A percentile compares a stretch with the other conserved stretches of the same genome.
phyloP scores from a whole-genome alignment of 176 grass and related monocot genomes.

The Pharus latifolius region DNA sequence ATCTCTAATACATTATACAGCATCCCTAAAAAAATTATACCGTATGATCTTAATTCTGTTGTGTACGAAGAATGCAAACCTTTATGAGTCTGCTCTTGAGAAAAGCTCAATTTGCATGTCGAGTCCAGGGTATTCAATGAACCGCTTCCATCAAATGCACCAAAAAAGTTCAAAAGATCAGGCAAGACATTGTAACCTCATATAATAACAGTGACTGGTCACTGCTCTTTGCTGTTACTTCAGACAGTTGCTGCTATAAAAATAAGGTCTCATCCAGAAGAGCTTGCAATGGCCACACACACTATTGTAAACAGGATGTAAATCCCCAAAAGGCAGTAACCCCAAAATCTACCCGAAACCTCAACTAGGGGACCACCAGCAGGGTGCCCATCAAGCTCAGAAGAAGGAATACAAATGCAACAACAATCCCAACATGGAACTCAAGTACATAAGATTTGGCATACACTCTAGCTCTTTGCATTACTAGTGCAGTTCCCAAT shows the following conservation, averaged over 20 bases:
- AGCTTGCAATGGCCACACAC: slow-evolving; percentile 45
- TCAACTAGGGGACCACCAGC: slow-evolving; percentile 66
- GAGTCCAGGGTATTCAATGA: neutral
- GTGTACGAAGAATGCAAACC: neutral
- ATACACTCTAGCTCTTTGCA: slow-evolving; percentile 69
- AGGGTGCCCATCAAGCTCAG: slow-evolving; percentile 84
- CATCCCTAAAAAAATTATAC: too few species aligned
- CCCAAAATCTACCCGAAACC: slow-evolving; percentile 84
- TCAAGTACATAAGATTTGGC: slow-evolving; percentile 63
- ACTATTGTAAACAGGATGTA: slow-evolving; percentile 63
- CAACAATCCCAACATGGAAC: slow-evolving; percentile 76
- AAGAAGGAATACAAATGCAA: slow-evolving; percentile 85
- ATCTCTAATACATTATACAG: neutral
- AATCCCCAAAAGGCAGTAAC: slow-evolving; percentile 68
- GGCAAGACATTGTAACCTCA: too few species aligned
- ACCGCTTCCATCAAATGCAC: neutral
- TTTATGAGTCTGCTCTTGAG: neutral
- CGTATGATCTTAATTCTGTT: neutral
- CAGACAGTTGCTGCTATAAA: neutral
- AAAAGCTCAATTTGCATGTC: neutral
- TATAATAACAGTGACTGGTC: too few species aligned
- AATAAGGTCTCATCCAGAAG: slow-evolving; percentile 29
- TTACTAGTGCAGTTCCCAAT: slow-evolving; percentile 61
- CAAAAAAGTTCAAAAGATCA: too few species aligned
- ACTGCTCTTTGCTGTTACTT: too few species aligned